A percentile compares a stretch with the other conserved stretches of the same genome.
These are phyloP conservation scores for Linderniella brevidens DNA, from an alignment of 257 asterid genomes.

Conservation along the genomic window DNA sequence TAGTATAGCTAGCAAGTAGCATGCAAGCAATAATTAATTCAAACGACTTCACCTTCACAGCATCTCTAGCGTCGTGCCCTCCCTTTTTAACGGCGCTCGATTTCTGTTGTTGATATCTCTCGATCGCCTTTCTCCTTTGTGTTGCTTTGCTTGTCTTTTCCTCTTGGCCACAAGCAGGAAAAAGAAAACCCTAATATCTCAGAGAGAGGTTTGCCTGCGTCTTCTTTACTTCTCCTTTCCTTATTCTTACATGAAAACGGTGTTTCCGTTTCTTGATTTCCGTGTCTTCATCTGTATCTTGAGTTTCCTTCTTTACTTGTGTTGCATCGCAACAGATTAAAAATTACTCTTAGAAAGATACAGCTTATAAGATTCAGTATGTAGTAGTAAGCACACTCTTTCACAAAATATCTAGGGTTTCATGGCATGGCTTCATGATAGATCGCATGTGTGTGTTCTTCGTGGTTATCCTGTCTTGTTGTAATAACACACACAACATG, in stretches of 20 bases:
- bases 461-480: too few species aligned
- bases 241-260: neutral
- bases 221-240: neutral
- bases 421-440: too few species aligned
- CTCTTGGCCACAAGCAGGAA: conserved; percentile 11
- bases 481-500: too few species aligned
- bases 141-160: conserved; percentile 16
- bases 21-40: neutral
- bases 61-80: conserved; percentile 2
- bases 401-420: too few species aligned
- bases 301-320: neutral
- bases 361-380: too few species aligned
- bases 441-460: too few species aligned
- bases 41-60: conserved; percentile 8
- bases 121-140: too few species aligned
- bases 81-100: conserved; percentile 15
- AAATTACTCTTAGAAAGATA: too few species aligned
- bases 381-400: too few species aligned
- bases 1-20: too few species aligned
- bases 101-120: too few species aligned
- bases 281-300: neutral
- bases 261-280: neutral
- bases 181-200: conserved; percentile 9
- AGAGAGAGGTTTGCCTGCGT: conserved; percentile 2
- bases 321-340: too few species aligned